Evolutionary conservation across 1,139 yeast genomes (phyloP).

Genomic region (Geotrichum histeridarum): DNA sequence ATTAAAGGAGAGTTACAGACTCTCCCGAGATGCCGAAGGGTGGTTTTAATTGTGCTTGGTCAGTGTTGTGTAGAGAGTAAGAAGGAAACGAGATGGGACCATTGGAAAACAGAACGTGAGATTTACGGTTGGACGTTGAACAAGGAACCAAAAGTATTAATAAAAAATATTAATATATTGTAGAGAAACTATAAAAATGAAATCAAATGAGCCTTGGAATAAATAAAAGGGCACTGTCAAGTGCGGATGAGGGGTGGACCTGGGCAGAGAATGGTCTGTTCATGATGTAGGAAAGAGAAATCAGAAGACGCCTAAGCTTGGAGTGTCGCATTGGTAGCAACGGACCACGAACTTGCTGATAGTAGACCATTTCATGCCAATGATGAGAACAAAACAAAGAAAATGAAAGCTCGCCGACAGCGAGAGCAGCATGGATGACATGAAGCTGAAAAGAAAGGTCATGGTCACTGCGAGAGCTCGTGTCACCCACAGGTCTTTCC

Average conservation of each 20-base stretch:
- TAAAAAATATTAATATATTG: too few relatives aligned
- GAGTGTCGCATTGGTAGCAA: not conserved
- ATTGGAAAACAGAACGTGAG: too few relatives aligned
- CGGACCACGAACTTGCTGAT: not conserved
- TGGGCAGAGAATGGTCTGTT: not conserved
- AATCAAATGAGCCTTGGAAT: not conserved
- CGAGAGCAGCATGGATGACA: not conserved
- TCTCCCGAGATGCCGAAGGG: not conserved
- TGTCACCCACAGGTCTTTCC: not conserved
- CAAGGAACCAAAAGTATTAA: too few relatives aligned
- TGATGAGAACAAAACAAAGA: slow-evolving; percentile 5
- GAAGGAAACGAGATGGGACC: too few relatives aligned
- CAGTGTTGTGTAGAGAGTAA: too few relatives aligned
- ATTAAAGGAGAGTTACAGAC: not conserved
- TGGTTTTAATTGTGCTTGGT: not conserved
- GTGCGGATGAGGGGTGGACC: not conserved
- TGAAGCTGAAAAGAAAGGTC: not conserved
- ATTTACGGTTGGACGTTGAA: too few relatives aligned
- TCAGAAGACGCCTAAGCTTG: not conserved
- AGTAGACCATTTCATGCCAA: slow-evolving; percentile 4
- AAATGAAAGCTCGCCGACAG: slow-evolving; percentile 3
- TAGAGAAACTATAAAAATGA: not conserved
- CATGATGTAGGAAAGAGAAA: not conserved
- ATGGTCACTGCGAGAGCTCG: not conserved
- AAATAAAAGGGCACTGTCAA: not conserved